Conservation (phyloP, 257 asterid genomes). For the Solanum sejunctum region DNA sequence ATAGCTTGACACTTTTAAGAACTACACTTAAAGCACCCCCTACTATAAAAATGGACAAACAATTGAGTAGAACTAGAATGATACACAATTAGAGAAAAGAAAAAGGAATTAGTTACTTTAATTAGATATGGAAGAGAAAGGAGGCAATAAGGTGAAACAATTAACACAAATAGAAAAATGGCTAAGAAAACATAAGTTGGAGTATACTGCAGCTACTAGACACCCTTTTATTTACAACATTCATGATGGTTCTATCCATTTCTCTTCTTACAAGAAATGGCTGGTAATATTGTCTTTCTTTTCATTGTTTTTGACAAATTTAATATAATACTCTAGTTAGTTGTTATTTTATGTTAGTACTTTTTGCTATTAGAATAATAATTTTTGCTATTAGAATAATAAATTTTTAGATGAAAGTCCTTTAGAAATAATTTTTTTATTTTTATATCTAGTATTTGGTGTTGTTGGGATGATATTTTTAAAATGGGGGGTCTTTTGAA, state of each 20-base stretch:
- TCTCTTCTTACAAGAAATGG: background rate
- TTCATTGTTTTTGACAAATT: too few relatives aligned
- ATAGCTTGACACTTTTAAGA: background rate
- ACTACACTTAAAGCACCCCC: background rate
- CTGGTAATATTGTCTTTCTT: background rate
- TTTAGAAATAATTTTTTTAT: too few relatives aligned
- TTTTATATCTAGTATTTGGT: too few relatives aligned
- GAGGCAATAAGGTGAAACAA: background rate
- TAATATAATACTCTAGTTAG: too few relatives aligned
- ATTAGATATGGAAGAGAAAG: background rate
- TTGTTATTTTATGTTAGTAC: too few relatives aligned
- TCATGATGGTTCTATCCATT: conserved; percentile 53
- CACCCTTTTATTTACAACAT: conserved; percentile 61
- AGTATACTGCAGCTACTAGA: conserved; percentile 46
- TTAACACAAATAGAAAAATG: conserved; percentile 25
- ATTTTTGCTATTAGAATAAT: too few relatives aligned
- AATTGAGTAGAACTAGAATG: background rate
- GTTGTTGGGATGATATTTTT: too few relatives aligned
- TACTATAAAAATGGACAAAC: background rate
- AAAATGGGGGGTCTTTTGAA: too few relatives aligned
- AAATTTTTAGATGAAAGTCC: too few relatives aligned
- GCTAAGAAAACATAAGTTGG: conserved; percentile 41
- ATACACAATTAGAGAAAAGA: background rate
- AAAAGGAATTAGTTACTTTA: background rate
- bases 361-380: too few relatives aligned